Evolutionary conservation across 805 yeast species (phyloP).

Genomic region (Saturnispora sanitii): DNA sequence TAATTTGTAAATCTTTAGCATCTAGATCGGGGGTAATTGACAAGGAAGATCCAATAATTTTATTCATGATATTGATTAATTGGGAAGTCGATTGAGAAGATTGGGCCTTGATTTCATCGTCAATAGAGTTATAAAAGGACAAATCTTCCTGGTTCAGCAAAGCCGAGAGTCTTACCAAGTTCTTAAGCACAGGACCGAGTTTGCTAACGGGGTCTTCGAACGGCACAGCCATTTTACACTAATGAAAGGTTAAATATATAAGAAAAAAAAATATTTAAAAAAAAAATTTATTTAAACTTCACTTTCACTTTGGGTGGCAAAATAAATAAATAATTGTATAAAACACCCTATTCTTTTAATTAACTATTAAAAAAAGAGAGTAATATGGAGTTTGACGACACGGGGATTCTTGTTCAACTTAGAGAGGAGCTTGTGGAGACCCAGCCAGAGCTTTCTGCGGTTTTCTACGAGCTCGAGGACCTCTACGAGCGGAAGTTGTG

Average conservation of each 20-base stretch:
- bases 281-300: not conserved
- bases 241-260: not conserved
- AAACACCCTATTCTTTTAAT: not conserved
- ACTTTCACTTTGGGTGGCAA: slow-evolving; percentile 4
- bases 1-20: slow-evolving; percentile 21
- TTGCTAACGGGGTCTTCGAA: slow-evolving; percentile 14
- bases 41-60: slow-evolving; percentile 25
- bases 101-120: slow-evolving; percentile 34
- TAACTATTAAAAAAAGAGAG: not conserved
- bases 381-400: slow-evolving; percentile 28
- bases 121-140: slow-evolving; percentile 61
- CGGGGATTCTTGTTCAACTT: slow-evolving; percentile 45
- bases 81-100: slow-evolving; percentile 28
- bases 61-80: slow-evolving; percentile 29
- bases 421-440: slow-evolving; percentile 51
- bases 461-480: slow-evolving; percentile 68
- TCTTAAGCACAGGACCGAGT: slow-evolving; percentile 39
- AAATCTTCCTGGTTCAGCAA: slow-evolving; percentile 73
- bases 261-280: slow-evolving; percentile 2
- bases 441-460: slow-evolving; percentile 41
- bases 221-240: not conserved
- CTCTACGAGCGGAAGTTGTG: slow-evolving; percentile 81
- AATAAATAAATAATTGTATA: not conserved
- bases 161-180: slow-evolving; percentile 54
- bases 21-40: slow-evolving; percentile 20